Evolutionary conservation across 75 land plant species (phyloP).

Genomic region (Picea sitchensis): DNA sequence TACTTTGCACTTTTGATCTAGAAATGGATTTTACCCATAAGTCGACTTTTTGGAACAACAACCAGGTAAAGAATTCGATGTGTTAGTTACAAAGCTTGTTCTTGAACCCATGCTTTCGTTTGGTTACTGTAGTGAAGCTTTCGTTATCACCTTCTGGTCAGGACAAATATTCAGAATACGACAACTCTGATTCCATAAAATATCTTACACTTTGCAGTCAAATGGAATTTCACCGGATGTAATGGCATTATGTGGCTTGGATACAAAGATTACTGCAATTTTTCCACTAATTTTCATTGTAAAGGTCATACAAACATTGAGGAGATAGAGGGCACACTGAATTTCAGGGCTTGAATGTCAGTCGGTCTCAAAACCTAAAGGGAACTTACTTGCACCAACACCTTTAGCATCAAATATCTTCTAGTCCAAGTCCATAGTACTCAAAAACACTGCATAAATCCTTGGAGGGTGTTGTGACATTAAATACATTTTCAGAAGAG

Average conservation of each 20-base stretch:
- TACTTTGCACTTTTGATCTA: too few species aligned
- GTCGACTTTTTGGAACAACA: too few species aligned
- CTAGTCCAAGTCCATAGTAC: too few species aligned
- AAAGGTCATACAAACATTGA: constrained; percentile 42
- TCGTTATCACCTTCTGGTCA: constrained; percentile 46
- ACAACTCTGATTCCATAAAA: constrained; percentile 62
- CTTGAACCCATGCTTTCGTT: constrained; percentile 96
- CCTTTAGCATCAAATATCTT: too few species aligned
- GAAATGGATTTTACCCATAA: too few species aligned
- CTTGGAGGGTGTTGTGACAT: too few species aligned
- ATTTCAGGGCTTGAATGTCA: constrained; percentile 11
- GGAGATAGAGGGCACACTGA: constrained; percentile 56
- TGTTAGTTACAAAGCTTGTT: constrained; percentile 79
- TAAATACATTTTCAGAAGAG: too few species aligned
- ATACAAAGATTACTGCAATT: constrained; percentile 45
- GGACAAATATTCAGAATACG: constrained; percentile 41
- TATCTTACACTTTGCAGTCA: constrained; percentile 35
- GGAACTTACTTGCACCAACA: too few species aligned
- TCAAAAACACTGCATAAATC: too few species aligned
- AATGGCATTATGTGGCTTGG: constrained; percentile 52
- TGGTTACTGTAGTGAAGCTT: constrained; percentile 84
- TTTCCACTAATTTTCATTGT: constrained; percentile 35
- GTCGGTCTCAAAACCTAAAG: too few species aligned
- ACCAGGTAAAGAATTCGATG: constrained; percentile 93
- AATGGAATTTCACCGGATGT: constrained; percentile 56